Base-by-base conservation (phyloP, 2,329 filamentous ascomycete genomes). In the Aspergillus intermedius region DNA sequence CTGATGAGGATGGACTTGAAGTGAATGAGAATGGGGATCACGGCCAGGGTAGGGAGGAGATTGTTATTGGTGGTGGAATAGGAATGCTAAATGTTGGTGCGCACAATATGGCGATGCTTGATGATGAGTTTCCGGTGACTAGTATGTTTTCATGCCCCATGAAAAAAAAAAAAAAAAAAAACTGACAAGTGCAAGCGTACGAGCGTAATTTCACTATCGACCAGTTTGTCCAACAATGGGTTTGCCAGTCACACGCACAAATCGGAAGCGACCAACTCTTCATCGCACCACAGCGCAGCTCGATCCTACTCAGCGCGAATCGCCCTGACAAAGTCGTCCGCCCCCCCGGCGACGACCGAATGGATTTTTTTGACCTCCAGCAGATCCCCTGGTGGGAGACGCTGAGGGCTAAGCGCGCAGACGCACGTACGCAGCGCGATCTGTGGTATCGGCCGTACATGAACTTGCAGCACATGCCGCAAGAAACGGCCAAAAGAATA, bases 171-270 rank as follows among this genome's bases (percentile, higher is more conserved):
- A 4, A 37, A 5, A 37, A 5, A 17, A 37, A n/a, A 3, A 37
- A 37, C n/a, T 37, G 17, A 15, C n/a, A 37, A 37, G 34, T 19
- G 34, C 34, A 37, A 67, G 69, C 68, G 22, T 65, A 68, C 46
- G 70, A 73, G 54, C 59, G 64, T 12, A 73, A 73, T 44, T 56
- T 71, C 35, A 69, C 64, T 3, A 60, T 73, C 42, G 67, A 70
- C n/a, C 66, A 72, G 51, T 73, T 73, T 47, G 69, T 73, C 35
- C 54, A 63, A 30, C 67, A 68, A 15, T 72, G 70, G 70, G 56
- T 70, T 22, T 50, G 61, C n/a, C 59, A 64, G 22, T 63, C 62
- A 3, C 51, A 53, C 44, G 43, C 40, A 49, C 42, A 49, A 42
- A 39, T 53, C 51, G 55, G 49, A 58, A 58, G 22, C 25, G 59